phyloP scores from a whole-genome alignment of 176 grass and related monocot genomes.

The Bromus sterilis region DNA sequence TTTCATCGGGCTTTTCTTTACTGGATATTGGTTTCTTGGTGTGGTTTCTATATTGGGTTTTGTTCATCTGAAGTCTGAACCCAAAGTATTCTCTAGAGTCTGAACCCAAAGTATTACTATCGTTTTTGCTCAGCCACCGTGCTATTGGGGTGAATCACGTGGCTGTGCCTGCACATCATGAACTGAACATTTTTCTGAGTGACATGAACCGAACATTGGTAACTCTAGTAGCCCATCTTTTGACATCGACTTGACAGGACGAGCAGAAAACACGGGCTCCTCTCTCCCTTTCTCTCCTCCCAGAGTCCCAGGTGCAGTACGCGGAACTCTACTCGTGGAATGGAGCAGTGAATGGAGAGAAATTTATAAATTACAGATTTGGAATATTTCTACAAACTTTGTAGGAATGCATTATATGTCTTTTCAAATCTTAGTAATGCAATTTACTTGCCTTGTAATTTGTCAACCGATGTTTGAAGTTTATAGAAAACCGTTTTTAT shows the following conservation, averaged over 20 bases:
- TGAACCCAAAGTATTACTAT: not conserved
- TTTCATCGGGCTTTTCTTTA: too few relatives aligned
- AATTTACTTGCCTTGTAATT: too few relatives aligned
- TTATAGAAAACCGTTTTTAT: too few relatives aligned
- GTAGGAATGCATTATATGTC: too few relatives aligned
- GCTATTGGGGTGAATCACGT: not conserved
- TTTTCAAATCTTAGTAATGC: too few relatives aligned
- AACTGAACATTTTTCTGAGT: constrained; percentile 1
- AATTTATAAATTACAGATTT: too few relatives aligned
- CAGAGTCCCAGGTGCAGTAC: too few relatives aligned
- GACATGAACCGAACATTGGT: not conserved
- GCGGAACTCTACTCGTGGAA: too few relatives aligned
- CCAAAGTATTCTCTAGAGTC: not conserved
- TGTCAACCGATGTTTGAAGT: too few relatives aligned
- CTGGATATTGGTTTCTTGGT: not conserved
- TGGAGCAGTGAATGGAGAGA: too few relatives aligned
- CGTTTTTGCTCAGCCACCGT: not conserved
- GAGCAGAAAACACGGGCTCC: constrained; percentile 23
- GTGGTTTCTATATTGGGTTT: not conserved
- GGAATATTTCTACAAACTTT: too few relatives aligned
- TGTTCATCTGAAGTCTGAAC: not conserved
- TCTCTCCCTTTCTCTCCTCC: too few relatives aligned
- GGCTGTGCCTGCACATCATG: not conserved
- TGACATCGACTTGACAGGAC: constrained; percentile 36
- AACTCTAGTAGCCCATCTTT: constrained; percentile 18